Base-by-base conservation (phyloP, 2,329 filamentous ascomycete species). In the Colletotrichum horii region DNA sequence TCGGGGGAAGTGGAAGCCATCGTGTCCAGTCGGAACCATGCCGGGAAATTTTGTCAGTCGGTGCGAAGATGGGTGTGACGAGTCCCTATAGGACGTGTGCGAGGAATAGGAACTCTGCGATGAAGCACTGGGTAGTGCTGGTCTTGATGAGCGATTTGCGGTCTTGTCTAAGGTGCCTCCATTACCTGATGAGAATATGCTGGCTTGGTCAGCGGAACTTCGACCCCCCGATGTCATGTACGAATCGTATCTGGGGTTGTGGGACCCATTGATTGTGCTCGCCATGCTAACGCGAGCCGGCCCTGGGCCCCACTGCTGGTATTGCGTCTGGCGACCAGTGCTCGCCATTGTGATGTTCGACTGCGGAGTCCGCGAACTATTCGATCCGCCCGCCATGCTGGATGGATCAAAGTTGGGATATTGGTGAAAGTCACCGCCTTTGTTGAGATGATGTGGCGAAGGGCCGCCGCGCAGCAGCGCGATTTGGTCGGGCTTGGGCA, bases 371-470 rank as follows among this genome's bases (percentile, higher is more conserved):
- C 93, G 89, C 73, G 91, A 90, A 58, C 90, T 87, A 80, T 93
- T 91, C 52, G 90, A 87, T 74, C 87, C 86, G 76, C 86, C 84
- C 56, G 87, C 85, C 71, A 87, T 82, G 52, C 86, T 82, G 66
- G 89, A 85, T 34, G 91, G 87, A 78, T 94, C 93, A 83, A 94
- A 92, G 68, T 90, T 90, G 56, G 96, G 95, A 83, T 98, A 98
- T 82, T 98, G 96, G 86, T 98, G 95, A 82, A 93, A 98, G 84
- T 98, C 96, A 79, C 88, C 87, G 65, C 91, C 91, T 78, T 95
- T 96, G 83, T 95, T 96, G 70, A 97, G 86, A 81, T 98, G 95
- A 84, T 97, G 94, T 34, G 96, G 95, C 75, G 94, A 89, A 74
- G 94, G 94, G 32, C 34, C 58, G 71, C 97, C 94, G 82, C 92